Conservation (phyloP, 2,329 filamentous ascomycete species). For the Aspergillus pseudonomiae region DNA sequence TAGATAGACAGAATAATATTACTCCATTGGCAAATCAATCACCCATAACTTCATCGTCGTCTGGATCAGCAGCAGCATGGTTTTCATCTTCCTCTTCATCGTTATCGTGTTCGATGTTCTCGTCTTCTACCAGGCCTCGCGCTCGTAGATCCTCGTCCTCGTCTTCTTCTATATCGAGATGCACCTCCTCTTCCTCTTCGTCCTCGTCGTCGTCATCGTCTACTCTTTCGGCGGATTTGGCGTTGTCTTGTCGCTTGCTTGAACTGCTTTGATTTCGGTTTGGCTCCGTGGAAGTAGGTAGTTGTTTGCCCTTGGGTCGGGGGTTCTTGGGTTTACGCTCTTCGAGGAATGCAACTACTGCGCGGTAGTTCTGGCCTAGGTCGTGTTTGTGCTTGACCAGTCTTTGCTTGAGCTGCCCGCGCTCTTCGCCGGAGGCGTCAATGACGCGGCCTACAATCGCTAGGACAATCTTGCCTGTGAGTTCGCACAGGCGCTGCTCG, state of each 20-base stretch:
- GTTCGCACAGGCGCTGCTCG: conserved; percentile 82
- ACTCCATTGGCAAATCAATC: conserved; percentile 32
- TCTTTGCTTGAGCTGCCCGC: conserved; percentile 68
- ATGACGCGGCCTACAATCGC: conserved; percentile 75
- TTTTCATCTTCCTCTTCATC: conserved; percentile 26
- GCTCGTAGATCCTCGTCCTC: conserved; percentile 45
- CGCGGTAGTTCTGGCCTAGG: conserved; percentile 82
- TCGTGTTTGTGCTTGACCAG: conserved; percentile 78
- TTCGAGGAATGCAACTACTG: conserved; percentile 80
- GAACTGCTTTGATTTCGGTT: conserved; percentile 21
- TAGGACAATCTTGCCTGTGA: conserved; percentile 82
- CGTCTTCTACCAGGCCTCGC: conserved; percentile 40
- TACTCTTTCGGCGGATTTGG: conserved; percentile 46
- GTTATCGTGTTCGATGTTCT: conserved; percentile 47
- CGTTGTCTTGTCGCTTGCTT: conserved; percentile 25
- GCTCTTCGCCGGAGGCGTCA: conserved; percentile 63
- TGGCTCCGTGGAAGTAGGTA: conserved; percentile 16
- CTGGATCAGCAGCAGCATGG: conserved; percentile 31
- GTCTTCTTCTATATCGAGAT: conserved; percentile 36
- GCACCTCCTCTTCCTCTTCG: conserved; percentile 37
- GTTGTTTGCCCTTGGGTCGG: conserved; percentile 39
- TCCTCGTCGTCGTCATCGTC: conserved; percentile 47
- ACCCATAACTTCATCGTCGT: conserved; percentile 49
- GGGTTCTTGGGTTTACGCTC: conserved; percentile 54
- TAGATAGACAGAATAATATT: neutral